phyloP scores from a whole-genome alignment of 345 rosid species.

The Moringa oleifera region DNA sequence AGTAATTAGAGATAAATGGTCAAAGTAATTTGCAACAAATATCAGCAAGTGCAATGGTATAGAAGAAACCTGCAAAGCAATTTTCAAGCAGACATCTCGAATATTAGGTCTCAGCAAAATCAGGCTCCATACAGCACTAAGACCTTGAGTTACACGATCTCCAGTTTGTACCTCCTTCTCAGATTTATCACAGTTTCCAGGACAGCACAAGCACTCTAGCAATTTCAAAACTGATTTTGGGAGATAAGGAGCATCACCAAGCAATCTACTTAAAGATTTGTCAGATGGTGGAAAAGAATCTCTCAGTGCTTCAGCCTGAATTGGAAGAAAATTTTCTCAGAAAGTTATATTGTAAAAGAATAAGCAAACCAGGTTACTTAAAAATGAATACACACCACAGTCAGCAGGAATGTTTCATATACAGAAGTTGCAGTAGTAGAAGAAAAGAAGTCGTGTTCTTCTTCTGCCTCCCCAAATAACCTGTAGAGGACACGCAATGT shows the following conservation, averaged over 20 bases:
- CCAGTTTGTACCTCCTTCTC: constrained; percentile 70
- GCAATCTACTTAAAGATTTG: constrained; percentile 88
- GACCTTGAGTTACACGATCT: constrained; percentile 98
- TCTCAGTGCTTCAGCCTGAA: constrained; percentile 88
- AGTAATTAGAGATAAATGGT: too few relatives aligned
- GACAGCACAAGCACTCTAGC: constrained; percentile 77
- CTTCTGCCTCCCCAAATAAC: constrained; percentile 91
- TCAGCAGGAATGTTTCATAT: constrained; percentile 67
- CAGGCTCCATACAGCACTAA: constrained; percentile 88
- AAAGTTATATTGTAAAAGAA: constrained; percentile 10
- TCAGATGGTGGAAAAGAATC: constrained; percentile 98
- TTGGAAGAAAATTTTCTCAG: constrained; percentile 12
- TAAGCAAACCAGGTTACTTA: constrained; percentile 9
- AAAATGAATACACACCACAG: constrained; percentile 60
- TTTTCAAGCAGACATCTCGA: constrained; percentile 77
- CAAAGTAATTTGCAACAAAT: not conserved
- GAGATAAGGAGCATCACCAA: constrained; percentile 85
- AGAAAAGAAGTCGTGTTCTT: constrained; percentile 87
- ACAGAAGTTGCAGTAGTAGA: constrained; percentile 88
- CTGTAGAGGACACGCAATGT: constrained; percentile 93
- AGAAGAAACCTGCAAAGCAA: constrained; percentile 82
- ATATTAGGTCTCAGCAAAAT: constrained; percentile 82
- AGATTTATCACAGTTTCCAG: constrained; percentile 48
- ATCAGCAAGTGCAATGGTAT: not conserved
- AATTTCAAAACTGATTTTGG: constrained; percentile 78